Evolutionary conservation across 2,329 filamentous ascomycete species (phyloP), one percentile per base, ranked within the genome.

Genomic region (Calonectria leucothoes): DNA sequence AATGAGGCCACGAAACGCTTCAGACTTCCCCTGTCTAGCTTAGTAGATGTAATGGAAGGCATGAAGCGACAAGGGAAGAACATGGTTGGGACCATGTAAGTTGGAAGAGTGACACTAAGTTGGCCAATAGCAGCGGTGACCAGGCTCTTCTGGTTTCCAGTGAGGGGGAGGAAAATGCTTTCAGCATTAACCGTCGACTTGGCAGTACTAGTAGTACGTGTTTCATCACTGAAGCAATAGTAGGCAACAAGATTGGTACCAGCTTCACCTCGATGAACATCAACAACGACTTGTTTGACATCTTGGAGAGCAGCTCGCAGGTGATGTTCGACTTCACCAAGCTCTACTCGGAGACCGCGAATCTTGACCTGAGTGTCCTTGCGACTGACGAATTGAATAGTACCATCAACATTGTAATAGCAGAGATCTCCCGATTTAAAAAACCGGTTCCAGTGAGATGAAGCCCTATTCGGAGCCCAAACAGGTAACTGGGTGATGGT

Each of bases 311-410:
- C 59, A 15, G 59, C 59, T 11, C 59, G 37, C 8, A 64, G 17
- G 20, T 64, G 59, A 33, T 64, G 59, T 17, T 64, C 59, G 17
- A 64, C 37, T 15, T 64, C 59, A 5, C 59, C 59, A 4, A 64
- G 37, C 11, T 64, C 59, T 2, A 64, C 59, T 61, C 89, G 79
- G 57, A 86, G 90, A 49, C 91, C 91, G n/a, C 86, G 84, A 14
- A 91, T 81, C 76, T 91, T 92, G 49, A 91, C 85, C 78, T 91
- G 89, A 0, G 83, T 84, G 74, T 91, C 89, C 74, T 89, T 64
- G 10, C 59, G 59, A 6, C 59, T 64, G 27, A 64, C 29, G 17
- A 64, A 64, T 17, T 64, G 23, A 15, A 64, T 64, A 11, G 59
- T 64, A 15, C 59, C 59, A 33, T 64, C 59, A 25, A 31, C 5